These are phyloP conservation scores for Staphylotrichum longicolle DNA, from an alignment of 495 filamentous ascomycete species.

Conservation along the genomic window DNA sequence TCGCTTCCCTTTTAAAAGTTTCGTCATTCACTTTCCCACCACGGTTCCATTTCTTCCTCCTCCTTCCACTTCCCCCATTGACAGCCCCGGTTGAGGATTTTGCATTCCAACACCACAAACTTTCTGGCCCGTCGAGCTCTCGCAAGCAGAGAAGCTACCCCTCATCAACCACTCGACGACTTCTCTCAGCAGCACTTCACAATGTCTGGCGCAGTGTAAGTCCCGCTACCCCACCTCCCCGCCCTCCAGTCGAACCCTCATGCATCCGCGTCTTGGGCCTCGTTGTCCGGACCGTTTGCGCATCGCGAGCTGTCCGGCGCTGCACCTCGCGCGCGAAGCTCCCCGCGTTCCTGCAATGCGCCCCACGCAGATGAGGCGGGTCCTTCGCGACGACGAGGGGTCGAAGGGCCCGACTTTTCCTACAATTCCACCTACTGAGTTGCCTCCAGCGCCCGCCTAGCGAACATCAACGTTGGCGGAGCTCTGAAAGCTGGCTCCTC, in stretches of 20 bases:
- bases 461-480: slow-evolving; percentile 75
- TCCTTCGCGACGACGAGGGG: background rate
- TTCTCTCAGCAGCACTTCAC: slow-evolving; percentile 19
- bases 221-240: slow-evolving; percentile 35
- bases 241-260: slow-evolving; percentile 21
- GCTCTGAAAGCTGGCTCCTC: slow-evolving; percentile 42
- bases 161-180: no score
- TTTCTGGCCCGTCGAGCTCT: slow-evolving; percentile 10
- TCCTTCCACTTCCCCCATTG: slow-evolving; percentile 26
- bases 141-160: slow-evolving; percentile 15
- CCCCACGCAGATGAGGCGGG: background rate
- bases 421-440: slow-evolving; percentile 49
- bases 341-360: slow-evolving; percentile 5
- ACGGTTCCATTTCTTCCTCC: slow-evolving; percentile 18
- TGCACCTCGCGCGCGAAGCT: background rate
- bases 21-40: slow-evolving; percentile 32
- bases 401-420: slow-evolving; percentile 13
- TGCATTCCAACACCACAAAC: slow-evolving; percentile 14
- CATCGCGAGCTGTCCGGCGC: slow-evolving; percentile 12
- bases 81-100: slow-evolving; percentile 30
- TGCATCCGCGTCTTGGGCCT: slow-evolving; percentile 1
- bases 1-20: slow-evolving; percentile 32
- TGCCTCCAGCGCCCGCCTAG: slow-evolving; percentile 72
- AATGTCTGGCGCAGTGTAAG: slow-evolving; percentile 58
- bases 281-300: slow-evolving; percentile 12